phyloP scores from a whole-genome alignment of 2,329 filamentous ascomycete genomes.

The Exophiala dermatitidis region DNA sequence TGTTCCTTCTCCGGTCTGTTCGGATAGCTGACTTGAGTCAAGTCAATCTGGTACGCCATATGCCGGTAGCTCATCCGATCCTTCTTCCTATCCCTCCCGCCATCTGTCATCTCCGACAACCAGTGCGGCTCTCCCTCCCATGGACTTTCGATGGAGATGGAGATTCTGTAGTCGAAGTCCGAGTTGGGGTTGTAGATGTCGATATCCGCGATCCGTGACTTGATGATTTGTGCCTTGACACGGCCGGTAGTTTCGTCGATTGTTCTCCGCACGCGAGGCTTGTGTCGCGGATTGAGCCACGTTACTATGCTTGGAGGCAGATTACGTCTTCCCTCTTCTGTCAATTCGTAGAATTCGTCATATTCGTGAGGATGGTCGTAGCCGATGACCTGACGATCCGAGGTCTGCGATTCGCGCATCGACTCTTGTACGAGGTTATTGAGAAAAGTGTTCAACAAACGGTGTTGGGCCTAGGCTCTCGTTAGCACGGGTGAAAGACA shows the following conservation, averaged over 20 bases:
- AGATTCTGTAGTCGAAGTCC: slow-evolving; percentile 84
- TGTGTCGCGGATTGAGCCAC: slow-evolving; percentile 53
- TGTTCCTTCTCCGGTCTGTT: slow-evolving; percentile 40
- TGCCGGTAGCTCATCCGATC: slow-evolving; percentile 89
- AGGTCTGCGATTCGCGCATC: slow-evolving; percentile 33
- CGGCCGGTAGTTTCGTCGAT: slow-evolving; percentile 61
- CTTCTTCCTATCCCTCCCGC: slow-evolving; percentile 62
- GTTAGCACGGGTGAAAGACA: slow-evolving; percentile 13
- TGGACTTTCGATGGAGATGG: slow-evolving; percentile 88
- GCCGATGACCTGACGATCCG: slow-evolving; percentile 55
- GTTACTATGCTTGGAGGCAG: slow-evolving; percentile 59
- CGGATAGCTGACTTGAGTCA: slow-evolving; percentile 72
- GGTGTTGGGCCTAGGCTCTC: slow-evolving; percentile 62
- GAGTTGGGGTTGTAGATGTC: slow-evolving; percentile 72
- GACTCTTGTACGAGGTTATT: slow-evolving; percentile 58
- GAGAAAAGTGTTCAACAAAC: slow-evolving; percentile 73
- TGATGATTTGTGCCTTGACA: slow-evolving; percentile 77
- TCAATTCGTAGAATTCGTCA: slow-evolving; percentile 76
- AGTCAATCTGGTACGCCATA: slow-evolving; percentile 77
- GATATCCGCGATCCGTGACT: slow-evolving; percentile 80
- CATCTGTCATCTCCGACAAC: slow-evolving; percentile 40
- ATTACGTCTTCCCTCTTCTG: slow-evolving; percentile 49
- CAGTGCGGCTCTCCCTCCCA: slow-evolving; percentile 62
- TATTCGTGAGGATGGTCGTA: slow-evolving; percentile 78
- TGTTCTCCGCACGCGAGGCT: slow-evolving; percentile 55